Base-by-base conservation (phyloP, 1,139 yeast genomes). In the Sugiyamaella xylanicola region DNA sequence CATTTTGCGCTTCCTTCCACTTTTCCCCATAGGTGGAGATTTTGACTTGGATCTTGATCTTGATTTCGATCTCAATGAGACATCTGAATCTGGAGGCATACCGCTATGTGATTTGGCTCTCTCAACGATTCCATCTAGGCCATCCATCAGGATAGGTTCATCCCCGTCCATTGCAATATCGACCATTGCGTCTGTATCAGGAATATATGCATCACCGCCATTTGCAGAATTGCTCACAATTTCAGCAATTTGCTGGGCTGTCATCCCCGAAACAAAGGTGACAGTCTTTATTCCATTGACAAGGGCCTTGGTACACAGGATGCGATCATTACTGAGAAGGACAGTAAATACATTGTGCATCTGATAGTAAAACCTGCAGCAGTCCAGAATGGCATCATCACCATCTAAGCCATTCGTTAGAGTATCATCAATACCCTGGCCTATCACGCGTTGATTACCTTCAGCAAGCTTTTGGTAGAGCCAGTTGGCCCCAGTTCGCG, bases 331-430 rank as follows among this genome's bases (percentile, higher is more conserved):
- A 0, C 96, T 86, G 53, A 90, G 70, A 3, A 90, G 79, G 3
- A 86, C 86, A 51, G 89, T 66, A 50, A 73, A 44, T 77, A 74
- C 16, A 59, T 13, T 77, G 22, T 68, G 69, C 58, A 54, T 68
- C 20, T 76, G 70, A 59, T 80, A 77, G 58, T 85, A 84, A 66
- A 79, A 91, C 27, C 86, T 65, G 64, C 96, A 87, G 67, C 97
- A 90, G 70, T 92, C 97, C 37, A 91, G 71, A 59, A 92, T 91
- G 0, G 96, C 80, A 64, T 91, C 96, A 68, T 92, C 98, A 56
- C 87, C 86, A 0, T 59, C 59, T 0, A 83, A 68, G 4, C 67
- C 52, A 51, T 64, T 61, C 58, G 73, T 82, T 63, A 84, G 56
- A 40, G 75, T 72, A 65, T 91, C 89, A 25, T 74, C 72, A 37